These are phyloP conservation scores for Prunus yedoensis DNA, from an alignment of 331 rosid species.

Conservation along the genomic window DNA sequence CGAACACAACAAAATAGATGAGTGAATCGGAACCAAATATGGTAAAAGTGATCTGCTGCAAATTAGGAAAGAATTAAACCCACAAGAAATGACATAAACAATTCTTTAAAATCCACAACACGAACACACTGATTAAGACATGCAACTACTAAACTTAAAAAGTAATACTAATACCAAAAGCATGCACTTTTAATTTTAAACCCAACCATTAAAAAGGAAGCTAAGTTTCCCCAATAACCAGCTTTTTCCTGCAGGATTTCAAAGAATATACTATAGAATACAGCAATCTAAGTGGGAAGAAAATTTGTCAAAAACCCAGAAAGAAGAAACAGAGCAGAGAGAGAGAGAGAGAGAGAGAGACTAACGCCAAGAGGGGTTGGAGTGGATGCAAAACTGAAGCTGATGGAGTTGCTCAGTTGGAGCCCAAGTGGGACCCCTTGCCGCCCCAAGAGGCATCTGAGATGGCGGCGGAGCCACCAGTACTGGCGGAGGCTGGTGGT, in stretches of 20 bases:
- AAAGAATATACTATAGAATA: neutral
- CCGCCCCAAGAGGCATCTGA: slow-evolving; percentile 43
- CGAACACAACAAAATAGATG: neutral
- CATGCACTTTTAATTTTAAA: neutral
- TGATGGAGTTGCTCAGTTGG: slow-evolving; percentile 87
- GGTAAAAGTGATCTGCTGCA: slow-evolving; percentile 28
- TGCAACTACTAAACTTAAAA: slow-evolving; percentile 24
- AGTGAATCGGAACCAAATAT: slow-evolving; percentile 3
- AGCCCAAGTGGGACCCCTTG: slow-evolving; percentile 71
- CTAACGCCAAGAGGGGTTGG: slow-evolving; percentile 99
- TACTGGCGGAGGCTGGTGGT: slow-evolving; percentile 48
- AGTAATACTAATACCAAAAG: neutral
- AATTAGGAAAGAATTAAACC: slow-evolving; percentile 4
- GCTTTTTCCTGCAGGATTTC: slow-evolving; percentile 2
- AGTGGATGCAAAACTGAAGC: slow-evolving; percentile 89
- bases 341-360: slow-evolving; percentile 28
- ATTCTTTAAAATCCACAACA: slow-evolving; percentile 12
- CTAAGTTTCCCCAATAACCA: neutral
- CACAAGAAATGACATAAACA: neutral
- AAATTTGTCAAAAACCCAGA: neutral
- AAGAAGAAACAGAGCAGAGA: neutral
- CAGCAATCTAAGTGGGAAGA: neutral
- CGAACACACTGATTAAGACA: slow-evolving; percentile 25
- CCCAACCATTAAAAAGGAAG: neutral
- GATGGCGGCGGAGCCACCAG: slow-evolving; percentile 35